Evolutionary conservation across 176 grass and related monocot genomes (phyloP), one percentile per base, ranked within the genome.

Genomic region (Zoysia pacifica): DNA sequence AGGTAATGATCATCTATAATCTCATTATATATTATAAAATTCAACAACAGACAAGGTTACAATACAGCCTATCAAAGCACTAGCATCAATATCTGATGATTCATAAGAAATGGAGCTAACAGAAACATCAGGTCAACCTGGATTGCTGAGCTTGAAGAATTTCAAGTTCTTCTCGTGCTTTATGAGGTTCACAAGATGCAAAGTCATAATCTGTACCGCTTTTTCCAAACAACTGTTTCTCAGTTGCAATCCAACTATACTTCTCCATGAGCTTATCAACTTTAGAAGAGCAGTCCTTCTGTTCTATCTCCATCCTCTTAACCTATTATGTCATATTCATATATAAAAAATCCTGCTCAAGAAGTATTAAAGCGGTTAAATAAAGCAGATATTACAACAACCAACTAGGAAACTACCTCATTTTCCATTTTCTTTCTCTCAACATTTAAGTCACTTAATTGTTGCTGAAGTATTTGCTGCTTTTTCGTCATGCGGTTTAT

Each of bases 361-460:
- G 20, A 37, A 74, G 2, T 72, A 67, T 56, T 67, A 73, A 28
- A 74, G 62, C 12, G 76, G 18, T 79, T 59, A 70, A 50, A 72
- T 70, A 48, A 9, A 81, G 16, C n/a, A 37, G 20, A 67, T 5
- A 65, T 82, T 50, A 65, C 67, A 79, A 46, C 67, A 15, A 78
- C 74, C 19, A 88, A 59, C 28, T 28, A 28, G 28, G 28, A 28
- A 28, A 28, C 19, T 86, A 97, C 94, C 96, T 99, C 92, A 69
- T 99, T 93, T 91, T 99, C 92, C 86, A 99, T 86, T 83, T 89
- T 95, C 79, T 95, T 99, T 87, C 81, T 95, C 64, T 90, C 88
- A 70, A 99, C 90, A 84, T 83, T 91, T 11, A 67, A 83, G 77
- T 99, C 90, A 79, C 90, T 91, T 67, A 95, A 80, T 65, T 91